These are phyloP conservation scores for Telfairia occidentalis DNA, from an alignment of 331 rosid species.

Conservation along the genomic window DNA sequence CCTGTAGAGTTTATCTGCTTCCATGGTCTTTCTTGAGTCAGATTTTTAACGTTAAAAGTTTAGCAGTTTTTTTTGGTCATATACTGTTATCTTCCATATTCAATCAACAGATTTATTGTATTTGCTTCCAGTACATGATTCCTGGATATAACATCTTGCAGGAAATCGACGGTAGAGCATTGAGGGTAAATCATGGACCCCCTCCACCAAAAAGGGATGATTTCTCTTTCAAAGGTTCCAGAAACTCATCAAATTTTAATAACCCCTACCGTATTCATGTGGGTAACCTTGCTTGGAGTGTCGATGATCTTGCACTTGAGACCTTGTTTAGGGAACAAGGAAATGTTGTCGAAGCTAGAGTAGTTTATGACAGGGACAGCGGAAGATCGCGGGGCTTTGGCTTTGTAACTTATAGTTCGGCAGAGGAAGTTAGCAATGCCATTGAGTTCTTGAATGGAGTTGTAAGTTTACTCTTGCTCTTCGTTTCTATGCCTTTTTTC, in stretches of 20 bases:
- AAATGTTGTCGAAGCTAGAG: slow-evolving; percentile 76
- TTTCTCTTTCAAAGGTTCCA: slow-evolving; percentile 28
- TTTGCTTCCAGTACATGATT: slow-evolving; percentile 9
- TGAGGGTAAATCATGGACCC: slow-evolving; percentile 85
- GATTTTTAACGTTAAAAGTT: background rate
- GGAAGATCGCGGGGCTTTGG: slow-evolving; percentile 95
- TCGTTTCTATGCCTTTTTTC: background rate
- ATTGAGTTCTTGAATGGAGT: slow-evolving; percentile 65
- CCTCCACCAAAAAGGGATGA: slow-evolving; percentile 52
- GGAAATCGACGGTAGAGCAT: slow-evolving; percentile 66
- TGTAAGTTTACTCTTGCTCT: slow-evolving; percentile 36
- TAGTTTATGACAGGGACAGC: slow-evolving; percentile 80
- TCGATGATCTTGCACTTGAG: slow-evolving; percentile 63
- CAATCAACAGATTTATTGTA: background rate
- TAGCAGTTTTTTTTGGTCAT: background rate
- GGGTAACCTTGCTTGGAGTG: slow-evolving; percentile 91
- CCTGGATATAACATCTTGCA: slow-evolving; percentile 19
- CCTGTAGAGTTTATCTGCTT: background rate
- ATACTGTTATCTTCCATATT: background rate
- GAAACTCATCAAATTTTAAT: slow-evolving; percentile 30
- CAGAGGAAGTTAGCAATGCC: slow-evolving; percentile 68
- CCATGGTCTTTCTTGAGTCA: background rate
- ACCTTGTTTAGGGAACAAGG: slow-evolving; percentile 66
- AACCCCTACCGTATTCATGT: slow-evolving; percentile 55
- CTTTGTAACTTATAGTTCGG: slow-evolving; percentile 58